Evolutionary conservation across 306 rosid genomes (phyloP), one percentile per base, ranked within the genome.

Genomic region (Crataegus laevigata): DNA sequence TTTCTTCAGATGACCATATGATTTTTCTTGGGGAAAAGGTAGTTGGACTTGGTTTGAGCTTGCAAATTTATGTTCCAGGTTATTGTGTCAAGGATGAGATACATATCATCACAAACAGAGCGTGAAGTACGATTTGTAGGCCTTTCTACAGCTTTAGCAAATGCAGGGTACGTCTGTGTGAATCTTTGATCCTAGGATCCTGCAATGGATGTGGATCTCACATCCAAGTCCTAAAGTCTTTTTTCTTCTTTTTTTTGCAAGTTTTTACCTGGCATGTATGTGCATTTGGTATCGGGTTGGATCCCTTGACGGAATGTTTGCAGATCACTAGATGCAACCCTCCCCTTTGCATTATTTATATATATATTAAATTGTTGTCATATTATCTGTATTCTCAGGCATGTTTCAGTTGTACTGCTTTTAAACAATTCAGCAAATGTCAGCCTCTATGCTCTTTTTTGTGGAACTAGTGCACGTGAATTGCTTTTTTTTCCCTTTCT

Each of bases 1-100:
- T 21, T 22, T 52, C 58, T 52, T 52, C n/a, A n/a, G 28, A 57
- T 57, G 62, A 57, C 26, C 62, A 57, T 3, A n/a, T 19, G 26
- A n/a, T 57, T 21, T 57, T n/a, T 22, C 11, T 57, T 9, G 8
- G 62, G 62, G 25, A 22, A 57, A 57, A 11, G 29, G 22, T 28
- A 28, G 21, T 28, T 28, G 67, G 67, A 14, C 67, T 28, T 21
- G 40, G 22, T 29, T 62, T 62, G 40, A 62, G 67, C 24, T 24
- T 62, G 67, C 21, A 63, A 80, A 54, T 71, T 75, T 75, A 54
- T 83, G 69, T 83, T 80, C 78, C 87, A 94, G 97, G 98, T 94
- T 80, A 94, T 94, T 19, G 98, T 94, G 69, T 94, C 98, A 71
- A 86, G 97, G 86, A 94, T 94, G 98, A 90, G 98, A 83, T 91